Base-by-base conservation (phyloP, 192 early-diverging fungal species). In the Coemansia sp. region DNA sequence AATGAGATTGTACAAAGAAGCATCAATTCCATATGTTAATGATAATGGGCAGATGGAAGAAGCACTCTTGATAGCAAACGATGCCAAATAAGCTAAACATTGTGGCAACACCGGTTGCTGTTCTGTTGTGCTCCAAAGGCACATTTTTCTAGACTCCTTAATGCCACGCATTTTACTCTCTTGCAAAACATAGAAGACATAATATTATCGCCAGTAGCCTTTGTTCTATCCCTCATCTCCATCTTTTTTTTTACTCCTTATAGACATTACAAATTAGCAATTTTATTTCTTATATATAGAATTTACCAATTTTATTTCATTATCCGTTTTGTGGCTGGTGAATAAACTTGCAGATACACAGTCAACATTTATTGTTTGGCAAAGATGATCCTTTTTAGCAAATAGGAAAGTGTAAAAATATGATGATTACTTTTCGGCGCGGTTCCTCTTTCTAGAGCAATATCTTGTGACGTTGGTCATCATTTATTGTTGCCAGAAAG, bases 31-130 rank as follows among this genome's bases (percentile, higher is more conserved):
- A 4, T 9, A 58, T 58, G 40, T 70, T 11, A 50, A 43, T 37
- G 52, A 63, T 16, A 53, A 70, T 39, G 61, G 61, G 38, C 53
- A 13, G 9, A 38, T 70, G 43, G 44, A 64, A 6, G 54, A 70
- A 0, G 40, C 58, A 2, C 52, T 26, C 0, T 44, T 64, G 44
- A 58, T 70, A 12, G 44, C 52, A 2, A 19, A 53, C 44, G 48
- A 58, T 11, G 38, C 12, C 45, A 53, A 47, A 48, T 67, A 47
- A 48, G 13, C 3, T 2, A 15, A 15, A 15, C 44, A 32, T 32
- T 32, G 32, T 32, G 32, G 32, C 32, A 4, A 32, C 32, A 32
- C 4, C 32, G 1, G 32, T 32, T 32, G 32, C 32, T 32, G 32
- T 32, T 32, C 32, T 32, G 32, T 2, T 32, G 32, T 32, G 32